These are phyloP conservation scores for Curvularia sp. DNA, from an alignment of 2,329 filamentous ascomycete species.

Conservation along the genomic window DNA sequence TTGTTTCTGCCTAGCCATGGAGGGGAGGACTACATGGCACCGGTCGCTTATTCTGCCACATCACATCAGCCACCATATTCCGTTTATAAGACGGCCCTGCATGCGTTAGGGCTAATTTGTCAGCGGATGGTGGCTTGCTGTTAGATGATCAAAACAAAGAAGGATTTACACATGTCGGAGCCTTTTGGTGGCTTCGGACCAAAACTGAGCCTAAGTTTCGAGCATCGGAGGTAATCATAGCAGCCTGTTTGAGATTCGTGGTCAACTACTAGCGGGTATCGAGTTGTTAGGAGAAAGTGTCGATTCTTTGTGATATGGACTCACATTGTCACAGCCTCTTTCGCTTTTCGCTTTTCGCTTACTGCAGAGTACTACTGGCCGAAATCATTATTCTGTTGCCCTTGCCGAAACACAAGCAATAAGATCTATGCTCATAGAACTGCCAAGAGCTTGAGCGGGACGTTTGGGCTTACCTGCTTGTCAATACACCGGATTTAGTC, in stretches of 20 bases:
- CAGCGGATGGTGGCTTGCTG: background rate
- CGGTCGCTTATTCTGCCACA: background rate
- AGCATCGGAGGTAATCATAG: background rate
- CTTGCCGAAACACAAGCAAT: background rate
- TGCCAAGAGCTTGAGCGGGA: background rate
- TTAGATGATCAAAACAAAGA: background rate
- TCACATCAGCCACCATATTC: slow-evolving; percentile 1
- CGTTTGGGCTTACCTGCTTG: slow-evolving; percentile 1
- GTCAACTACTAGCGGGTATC: background rate
- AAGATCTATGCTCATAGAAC: background rate
- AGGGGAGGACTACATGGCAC: background rate
- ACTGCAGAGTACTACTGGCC: background rate
- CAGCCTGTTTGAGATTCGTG: background rate
- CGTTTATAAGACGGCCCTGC: background rate
- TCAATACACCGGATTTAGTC: background rate
- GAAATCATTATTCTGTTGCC: background rate
- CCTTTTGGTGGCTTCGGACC: slow-evolving; percentile 1
- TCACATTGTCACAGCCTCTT: background rate
- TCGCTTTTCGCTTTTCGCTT: background rate
- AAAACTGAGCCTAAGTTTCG: background rate
- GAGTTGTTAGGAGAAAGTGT: background rate
- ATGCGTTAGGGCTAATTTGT: background rate
- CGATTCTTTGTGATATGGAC: background rate
- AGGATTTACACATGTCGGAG: background rate
- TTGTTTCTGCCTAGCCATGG: background rate